A percentile compares a stretch with the other conserved stretches of the same genome.
phyloP scores from a whole-genome alignment of 1,284 basidiomycete genomes.

The Apiotrichum domesticum region DNA sequence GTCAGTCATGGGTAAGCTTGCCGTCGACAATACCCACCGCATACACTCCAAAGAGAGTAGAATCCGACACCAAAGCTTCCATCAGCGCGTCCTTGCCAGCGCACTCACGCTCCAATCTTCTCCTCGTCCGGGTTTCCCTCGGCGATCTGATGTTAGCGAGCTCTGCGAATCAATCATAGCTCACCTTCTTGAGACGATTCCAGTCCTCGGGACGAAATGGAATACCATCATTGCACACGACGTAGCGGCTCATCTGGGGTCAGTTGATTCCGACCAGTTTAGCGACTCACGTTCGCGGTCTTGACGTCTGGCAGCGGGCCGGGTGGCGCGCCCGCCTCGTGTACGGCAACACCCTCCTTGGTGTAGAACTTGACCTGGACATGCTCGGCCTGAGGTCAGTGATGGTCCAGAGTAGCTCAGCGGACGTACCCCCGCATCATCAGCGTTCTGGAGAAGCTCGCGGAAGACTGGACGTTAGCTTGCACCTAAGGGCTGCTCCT shows the following conservation, averaged over 20 bases:
- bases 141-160: slow-evolving; percentile 33
- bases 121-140: slow-evolving; percentile 53
- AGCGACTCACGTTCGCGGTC: slow-evolving; percentile 50
- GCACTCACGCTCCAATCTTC: slow-evolving; percentile 47
- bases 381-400: slow-evolving; percentile 53
- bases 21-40: too few relatives aligned
- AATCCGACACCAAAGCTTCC: slow-evolving; percentile 50
- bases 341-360: slow-evolving; percentile 52
- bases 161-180: too few relatives aligned
- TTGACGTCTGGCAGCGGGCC: slow-evolving; percentile 55
- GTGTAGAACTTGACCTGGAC: slow-evolving; percentile 81
- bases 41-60: slow-evolving; percentile 51
- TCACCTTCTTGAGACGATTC: slow-evolving; percentile 68
- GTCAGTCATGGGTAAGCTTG: not conserved
- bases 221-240: slow-evolving; percentile 82
- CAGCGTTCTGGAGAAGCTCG: slow-evolving; percentile 89
- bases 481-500: slow-evolving; percentile 2
- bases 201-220: slow-evolving; percentile 72
- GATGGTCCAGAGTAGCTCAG: slow-evolving; percentile 1
- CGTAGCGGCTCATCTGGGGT: slow-evolving; percentile 45
- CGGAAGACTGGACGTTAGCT: slow-evolving; percentile 61
- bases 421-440: slow-evolving; percentile 64
- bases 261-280: not conserved
- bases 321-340: slow-evolving; percentile 34
- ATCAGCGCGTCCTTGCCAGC: not conserved